Conservation (phyloP, 768 basidiomycete species). For the Mycena floridula region DNA sequence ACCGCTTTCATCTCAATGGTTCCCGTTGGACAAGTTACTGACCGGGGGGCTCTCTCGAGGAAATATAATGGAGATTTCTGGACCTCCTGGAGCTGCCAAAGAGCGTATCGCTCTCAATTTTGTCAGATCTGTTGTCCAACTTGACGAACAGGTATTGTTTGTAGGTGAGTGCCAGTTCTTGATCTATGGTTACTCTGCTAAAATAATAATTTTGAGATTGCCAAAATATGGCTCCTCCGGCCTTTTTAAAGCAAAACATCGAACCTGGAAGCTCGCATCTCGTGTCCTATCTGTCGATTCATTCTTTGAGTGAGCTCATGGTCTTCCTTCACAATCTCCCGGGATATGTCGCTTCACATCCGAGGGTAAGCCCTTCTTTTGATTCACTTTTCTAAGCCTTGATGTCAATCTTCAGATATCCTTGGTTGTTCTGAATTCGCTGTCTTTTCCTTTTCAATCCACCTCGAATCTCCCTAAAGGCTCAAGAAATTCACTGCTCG, state of each 20-base stretch:
- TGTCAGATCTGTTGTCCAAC: conserved; percentile 38
- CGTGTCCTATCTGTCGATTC: conserved; percentile 36
- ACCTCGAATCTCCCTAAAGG: conserved; percentile 29
- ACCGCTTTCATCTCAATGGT: conserved; percentile 35
- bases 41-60: conserved; percentile 58
- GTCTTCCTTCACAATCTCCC: conserved; percentile 51
- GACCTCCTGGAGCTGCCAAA: conserved; percentile 69
- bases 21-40: conserved; percentile 51
- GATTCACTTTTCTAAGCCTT: neutral
- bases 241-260: conserved; percentile 21
- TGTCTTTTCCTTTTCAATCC: conserved; percentile 63
- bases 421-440: conserved; percentile 59
- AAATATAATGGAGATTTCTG: conserved; percentile 66
- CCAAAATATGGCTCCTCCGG: conserved; percentile 36
- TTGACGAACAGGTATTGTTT: conserved; percentile 49
- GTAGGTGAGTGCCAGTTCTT: conserved; percentile 39
- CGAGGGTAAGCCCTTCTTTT: conserved; percentile 33
- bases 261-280: conserved; percentile 9
- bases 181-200: neutral
- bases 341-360: conserved; percentile 33
- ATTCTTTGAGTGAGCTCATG: conserved; percentile 49
- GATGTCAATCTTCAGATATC: conserved; percentile 33
- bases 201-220: conserved; percentile 28
- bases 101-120: conserved; percentile 48
- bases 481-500: conserved; percentile 38